Evolutionary conservation across 2,329 filamentous ascomycete species (phyloP), one percentile per base, ranked within the genome.

Genomic region (Aureobasidium leucospermi): DNA sequence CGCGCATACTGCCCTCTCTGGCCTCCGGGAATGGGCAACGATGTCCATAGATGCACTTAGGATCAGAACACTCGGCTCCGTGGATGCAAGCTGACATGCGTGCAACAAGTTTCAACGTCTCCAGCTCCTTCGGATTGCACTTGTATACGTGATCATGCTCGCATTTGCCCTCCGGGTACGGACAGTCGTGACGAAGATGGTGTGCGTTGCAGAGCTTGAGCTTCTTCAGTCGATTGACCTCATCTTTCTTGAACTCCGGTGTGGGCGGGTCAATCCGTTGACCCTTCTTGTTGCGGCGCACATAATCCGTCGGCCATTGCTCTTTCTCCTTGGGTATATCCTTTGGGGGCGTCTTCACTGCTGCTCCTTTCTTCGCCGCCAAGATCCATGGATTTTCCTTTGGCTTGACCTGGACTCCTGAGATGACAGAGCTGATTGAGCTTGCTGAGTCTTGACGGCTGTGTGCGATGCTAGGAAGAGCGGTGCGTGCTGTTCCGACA

Each of bases 21-120:
- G 67, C 62, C 15, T 66, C 65, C 0, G 76, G 77, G 62, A 81
- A 81, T 16, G 82, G 81, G 66, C 83, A 86, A 38, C 80, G 78
- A 69, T 86, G 84, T 23, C 84, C 84, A 66, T 85, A 85, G 55
- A 85, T 85, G 70, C 84, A 86, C 61, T 80, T 79, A 1, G 76
- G 68, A 61, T 86, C 83, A 53, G 81, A 75, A 65, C 84, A 86
- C 13, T 76, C 76, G 52, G 78, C 75, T 10, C 82, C 82, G 65
- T 81, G 80, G 60, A 77, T 76, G 67, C 84, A 86, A 28, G 83
- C 82, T 3, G 81, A 83, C 81, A 85, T 84, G 53, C 84, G 79
- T 49, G 83, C 82, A 19, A 86, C 81, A 28, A 81, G 78, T 29
- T 77, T 77, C 58, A 86, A 70, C n/a, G 78, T 78, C 19, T 76